These are phyloP conservation scores for Sporothrix humicola DNA, from an alignment of 2,329 filamentous ascomycete species.

Conservation along the genomic window DNA sequence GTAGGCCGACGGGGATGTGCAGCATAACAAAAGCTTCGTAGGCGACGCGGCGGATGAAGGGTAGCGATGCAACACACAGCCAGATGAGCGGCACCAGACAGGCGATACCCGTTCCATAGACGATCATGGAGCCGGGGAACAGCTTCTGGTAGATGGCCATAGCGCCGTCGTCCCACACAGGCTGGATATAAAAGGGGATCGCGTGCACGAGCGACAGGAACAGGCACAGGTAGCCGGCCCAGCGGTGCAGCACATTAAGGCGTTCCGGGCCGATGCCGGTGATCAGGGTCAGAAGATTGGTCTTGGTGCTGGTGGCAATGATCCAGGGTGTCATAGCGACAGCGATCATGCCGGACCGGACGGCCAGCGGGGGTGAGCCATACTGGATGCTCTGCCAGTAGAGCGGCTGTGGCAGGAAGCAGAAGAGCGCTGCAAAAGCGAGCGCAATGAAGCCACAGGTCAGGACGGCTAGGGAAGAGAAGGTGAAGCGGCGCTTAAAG, in stretches of 20 bases:
- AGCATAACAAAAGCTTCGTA: constrained; percentile 87
- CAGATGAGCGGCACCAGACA: constrained; percentile 81
- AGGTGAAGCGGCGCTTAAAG: constrained; percentile 72
- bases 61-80: constrained; percentile 84
- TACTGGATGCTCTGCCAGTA: constrained; percentile 87
- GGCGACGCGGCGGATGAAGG: constrained; percentile 73
- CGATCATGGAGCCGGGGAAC: constrained; percentile 70
- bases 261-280: constrained; percentile 92
- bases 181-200: constrained; percentile 87
- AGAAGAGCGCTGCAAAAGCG: constrained; percentile 77
- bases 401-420: constrained; percentile 84
- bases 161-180: constrained; percentile 80
- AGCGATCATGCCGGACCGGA: constrained; percentile 88
- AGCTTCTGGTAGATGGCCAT: constrained; percentile 72
- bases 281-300: constrained; percentile 80
- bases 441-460: constrained; percentile 70
- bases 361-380: constrained; percentile 85
- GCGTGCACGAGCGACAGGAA: constrained; percentile 83
- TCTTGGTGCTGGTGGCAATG: constrained; percentile 85
- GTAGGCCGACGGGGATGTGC: constrained; percentile 79
- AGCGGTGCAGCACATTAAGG: constrained; percentile 90
- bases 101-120: constrained; percentile 82
- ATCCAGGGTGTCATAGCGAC: constrained; percentile 94
- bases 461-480: constrained; percentile 78
- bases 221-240: constrained; percentile 85